Percentiles rank a stretch among this genome's conserved stretches.
Evolutionary conservation across 1,139 yeast genomes (phyloP).

Genomic region (Kodamaea arcana): DNA sequence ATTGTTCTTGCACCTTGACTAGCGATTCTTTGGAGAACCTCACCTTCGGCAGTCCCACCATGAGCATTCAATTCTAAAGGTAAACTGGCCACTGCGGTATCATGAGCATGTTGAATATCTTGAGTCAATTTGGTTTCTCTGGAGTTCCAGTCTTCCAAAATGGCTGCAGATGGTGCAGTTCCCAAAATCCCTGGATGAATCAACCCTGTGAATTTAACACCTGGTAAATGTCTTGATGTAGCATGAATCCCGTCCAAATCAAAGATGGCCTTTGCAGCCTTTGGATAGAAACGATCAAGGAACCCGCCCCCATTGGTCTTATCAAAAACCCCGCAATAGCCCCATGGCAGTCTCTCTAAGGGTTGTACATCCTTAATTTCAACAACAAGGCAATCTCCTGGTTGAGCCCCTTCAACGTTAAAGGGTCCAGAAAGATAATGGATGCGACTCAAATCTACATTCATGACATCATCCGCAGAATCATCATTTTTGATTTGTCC

Average conservation of each 20-base stretch:
- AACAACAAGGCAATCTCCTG: conserved; percentile 46
- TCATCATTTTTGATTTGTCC: conserved; percentile 46
- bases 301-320: conserved; percentile 49
- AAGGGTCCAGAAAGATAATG: conserved; percentile 50
- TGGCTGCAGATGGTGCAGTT: conserved; percentile 41
- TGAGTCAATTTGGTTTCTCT: conserved; percentile 33
- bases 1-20: conserved; percentile 46
- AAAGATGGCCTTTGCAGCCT: conserved; percentile 48
- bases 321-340: conserved; percentile 46
- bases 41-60: conserved; percentile 33
- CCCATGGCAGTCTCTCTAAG: conserved; percentile 49
- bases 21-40: conserved; percentile 24
- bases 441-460: conserved; percentile 40
- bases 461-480: conserved; percentile 41
- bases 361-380: conserved; percentile 52
- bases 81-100: conserved; percentile 37
- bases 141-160: conserved; percentile 40
- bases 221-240: conserved; percentile 46
- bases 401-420: conserved; percentile 39
- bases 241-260: conserved; percentile 49
- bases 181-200: conserved; percentile 51
- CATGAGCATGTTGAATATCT: conserved; percentile 25
- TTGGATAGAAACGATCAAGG: conserved; percentile 43
- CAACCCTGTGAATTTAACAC: conserved; percentile 39
- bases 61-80: conserved; percentile 35